Evolutionary conservation across 768 basidiomycete genomes (phyloP).

Genomic region (Tephrocybe sp.): DNA sequence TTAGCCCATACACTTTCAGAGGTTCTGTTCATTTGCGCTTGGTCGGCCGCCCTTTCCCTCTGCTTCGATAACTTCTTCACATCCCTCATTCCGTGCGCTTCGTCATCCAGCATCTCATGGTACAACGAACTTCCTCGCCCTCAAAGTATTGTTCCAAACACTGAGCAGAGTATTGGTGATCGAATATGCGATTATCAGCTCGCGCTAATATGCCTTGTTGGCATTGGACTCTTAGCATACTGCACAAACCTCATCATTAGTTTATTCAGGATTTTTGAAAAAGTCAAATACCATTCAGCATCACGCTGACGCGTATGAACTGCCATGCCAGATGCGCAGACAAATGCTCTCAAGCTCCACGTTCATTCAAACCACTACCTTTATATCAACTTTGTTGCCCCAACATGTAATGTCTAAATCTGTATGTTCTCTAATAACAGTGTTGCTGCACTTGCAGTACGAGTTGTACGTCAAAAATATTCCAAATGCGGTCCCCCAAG

Average conservation of each 20-base stretch:
- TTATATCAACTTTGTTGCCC: too few species aligned
- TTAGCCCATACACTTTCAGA: conserved; percentile 84
- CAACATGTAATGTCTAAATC: too few species aligned
- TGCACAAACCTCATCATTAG: conserved; percentile 83
- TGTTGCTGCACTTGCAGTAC: too few species aligned
- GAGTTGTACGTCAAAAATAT: too few species aligned
- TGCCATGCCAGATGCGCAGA: too few species aligned
- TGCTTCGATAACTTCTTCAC: conserved; percentile 93
- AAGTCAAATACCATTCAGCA: conserved; percentile 72
- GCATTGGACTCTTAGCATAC: conserved; percentile 75
- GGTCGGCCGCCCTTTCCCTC: conserved; percentile 86
- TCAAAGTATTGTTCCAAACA: conserved; percentile 35
- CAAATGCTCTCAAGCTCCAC: too few species aligned
- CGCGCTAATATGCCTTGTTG: conserved; percentile 74
- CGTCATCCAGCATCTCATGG: conserved; percentile 60
- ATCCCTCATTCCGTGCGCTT: conserved; percentile 74
- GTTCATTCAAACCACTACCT: too few species aligned
- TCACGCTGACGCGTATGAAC: conserved; percentile 59
- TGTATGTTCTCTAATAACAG: too few species aligned
- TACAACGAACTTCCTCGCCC: conserved; percentile 68
- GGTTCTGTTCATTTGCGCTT: conserved; percentile 89
- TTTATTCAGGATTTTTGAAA: conserved; percentile 84
- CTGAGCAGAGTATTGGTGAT: conserved; percentile 48
- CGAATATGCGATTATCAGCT: conserved; percentile 73
- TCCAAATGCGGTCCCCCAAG: too few species aligned